Evolutionary conservation across 805 yeast species (phyloP), one percentile per base, ranked within the genome.

Genomic region (Nakazawaea wyomingensis): DNA sequence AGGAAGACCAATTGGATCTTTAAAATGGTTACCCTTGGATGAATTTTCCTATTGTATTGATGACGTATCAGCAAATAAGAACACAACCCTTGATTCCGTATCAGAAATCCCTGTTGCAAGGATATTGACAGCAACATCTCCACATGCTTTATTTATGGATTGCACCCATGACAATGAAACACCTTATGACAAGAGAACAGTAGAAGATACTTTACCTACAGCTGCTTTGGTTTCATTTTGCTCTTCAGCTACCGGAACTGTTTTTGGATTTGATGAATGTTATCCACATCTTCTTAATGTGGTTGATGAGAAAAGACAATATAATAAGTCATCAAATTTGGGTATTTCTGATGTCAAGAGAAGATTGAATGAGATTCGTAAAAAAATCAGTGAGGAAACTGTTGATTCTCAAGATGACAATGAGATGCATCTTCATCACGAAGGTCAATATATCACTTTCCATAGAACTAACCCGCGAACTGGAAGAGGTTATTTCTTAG

Each of bases 161-260:
- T 91, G 97, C 56, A 90, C 98, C 2, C 99, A 91, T 60, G 99
- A 91, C 61, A 91, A 91, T 57, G 93, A 89, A 63, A 82, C 80
- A 17, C 96, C 97, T 2, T 74, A 72, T 34, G 95, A 91, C 53
- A 88, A 85, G 63, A 78, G 98, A 58, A 89, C 96, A 0, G 83
- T 87, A 1, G 96, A 90, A 57, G 99, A 91, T 56, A 90, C 98
- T 0, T 69, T 91, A 34, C 95, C 97, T 8, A 91, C 85, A 54
- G 97, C 97, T 3, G 99, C 96, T 0, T 69, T 91, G 41, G 97
- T 93, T 4, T 82, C 97, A 0, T 76, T 91, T 59, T 90, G 98
- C 54, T 80, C 95, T 1, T 85, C 95, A 41, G 96, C 97, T 1
- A 82, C 89, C 36, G 99, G 99, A 3, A 83, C 96, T 1, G 95